Base-by-base conservation (phyloP, 2,329 filamentous ascomycete genomes). In the Sarocladiaceae sp. region DNA sequence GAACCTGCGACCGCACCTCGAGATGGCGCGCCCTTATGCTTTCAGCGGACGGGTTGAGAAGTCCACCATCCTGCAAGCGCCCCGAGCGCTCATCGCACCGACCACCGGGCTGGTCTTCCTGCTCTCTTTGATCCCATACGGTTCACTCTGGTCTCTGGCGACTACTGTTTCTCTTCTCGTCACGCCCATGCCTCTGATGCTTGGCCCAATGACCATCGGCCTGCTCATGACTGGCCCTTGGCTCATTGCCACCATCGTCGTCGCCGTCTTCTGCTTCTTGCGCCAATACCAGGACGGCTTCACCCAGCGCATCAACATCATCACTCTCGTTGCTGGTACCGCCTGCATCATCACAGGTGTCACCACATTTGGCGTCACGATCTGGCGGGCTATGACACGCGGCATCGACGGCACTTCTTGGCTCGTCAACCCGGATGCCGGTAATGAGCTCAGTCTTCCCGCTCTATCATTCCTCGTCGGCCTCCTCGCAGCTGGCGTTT, bases 51-150 rank as follows among this genome's bases (percentile, higher is more conserved):
- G 52, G 6, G 47, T 60, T 26, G 55, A 63, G 46, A 15, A 55
- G 2, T 41, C 51, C 0, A 55, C 60, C 2, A 53, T 70, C 13
- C 55, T 73, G n/a, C 70, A 76, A 45, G 64, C 64, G 0, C 64
- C 72, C 0, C 66, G 72, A 5, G 72, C 73, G 6, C 57, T 74
- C 43, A 50, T 64, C 12, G 70, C 76, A 1, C 76, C 76, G 1
- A 74, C 72, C 1, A 71, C 71, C 0, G 44, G 64, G 12, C 61
- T 79, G 2, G 61, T 75, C 12, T 66, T 70, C 19, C 45, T 68
- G 4, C 58, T 69, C 2, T 66, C 72, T 0, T 54, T 70, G 19
- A 59, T 78, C 1, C 70, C 75, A 0, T 58, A 64, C 33, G 64
- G 65, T 10, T 56, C 65, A 0, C 62, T 78, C 9, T 76, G 74